phyloP scores from a whole-genome alignment of 139 green algal genomes.

The Micractinium sp. region DNA sequence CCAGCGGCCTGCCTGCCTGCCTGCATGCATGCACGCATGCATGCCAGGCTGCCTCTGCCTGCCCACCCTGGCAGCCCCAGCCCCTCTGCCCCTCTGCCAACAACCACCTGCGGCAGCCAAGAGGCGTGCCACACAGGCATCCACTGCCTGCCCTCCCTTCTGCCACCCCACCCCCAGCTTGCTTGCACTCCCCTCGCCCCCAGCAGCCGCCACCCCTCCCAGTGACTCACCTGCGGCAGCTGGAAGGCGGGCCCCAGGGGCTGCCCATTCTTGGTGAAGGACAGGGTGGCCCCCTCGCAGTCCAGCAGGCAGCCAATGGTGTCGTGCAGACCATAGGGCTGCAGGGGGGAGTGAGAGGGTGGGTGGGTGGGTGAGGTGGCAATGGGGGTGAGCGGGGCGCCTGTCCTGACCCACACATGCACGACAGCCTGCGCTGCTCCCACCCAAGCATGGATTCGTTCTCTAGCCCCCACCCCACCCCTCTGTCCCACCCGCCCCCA shows the following conservation, averaged over 20 bases:
- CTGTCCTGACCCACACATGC: not conserved
- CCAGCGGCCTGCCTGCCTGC: too few relatives aligned
- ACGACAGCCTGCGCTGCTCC: not conserved
- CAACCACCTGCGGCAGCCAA: not conserved
- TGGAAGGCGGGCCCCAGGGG: slow-evolving; percentile 66
- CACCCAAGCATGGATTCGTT: too few relatives aligned
- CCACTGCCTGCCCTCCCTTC: too few relatives aligned
- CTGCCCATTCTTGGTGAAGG: slow-evolving; percentile 74
- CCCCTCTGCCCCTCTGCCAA: too few relatives aligned
- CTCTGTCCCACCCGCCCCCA: not conserved
- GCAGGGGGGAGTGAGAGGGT: too few relatives aligned
- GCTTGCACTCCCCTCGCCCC: too few relatives aligned
- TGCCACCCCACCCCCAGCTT: too few relatives aligned
- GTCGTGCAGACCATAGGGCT: slow-evolving; percentile 65
- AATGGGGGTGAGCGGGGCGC: too few relatives aligned
- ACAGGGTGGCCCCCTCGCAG: slow-evolving; percentile 42
- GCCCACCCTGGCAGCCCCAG: too few relatives aligned
- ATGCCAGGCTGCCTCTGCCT: not conserved
- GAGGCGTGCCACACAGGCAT: not conserved
- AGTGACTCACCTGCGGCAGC: slow-evolving; percentile 37
- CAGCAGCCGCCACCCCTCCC: not conserved
- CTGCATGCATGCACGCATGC: not conserved
- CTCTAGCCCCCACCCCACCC: not conserved
- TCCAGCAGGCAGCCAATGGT: slow-evolving; percentile 75
- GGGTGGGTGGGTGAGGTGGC: too few relatives aligned